Evolutionary conservation across 2,329 filamentous ascomycete genomes (phyloP), one percentile per base, ranked within the genome.

Genomic region (Ampelomyces quisqualis): DNA sequence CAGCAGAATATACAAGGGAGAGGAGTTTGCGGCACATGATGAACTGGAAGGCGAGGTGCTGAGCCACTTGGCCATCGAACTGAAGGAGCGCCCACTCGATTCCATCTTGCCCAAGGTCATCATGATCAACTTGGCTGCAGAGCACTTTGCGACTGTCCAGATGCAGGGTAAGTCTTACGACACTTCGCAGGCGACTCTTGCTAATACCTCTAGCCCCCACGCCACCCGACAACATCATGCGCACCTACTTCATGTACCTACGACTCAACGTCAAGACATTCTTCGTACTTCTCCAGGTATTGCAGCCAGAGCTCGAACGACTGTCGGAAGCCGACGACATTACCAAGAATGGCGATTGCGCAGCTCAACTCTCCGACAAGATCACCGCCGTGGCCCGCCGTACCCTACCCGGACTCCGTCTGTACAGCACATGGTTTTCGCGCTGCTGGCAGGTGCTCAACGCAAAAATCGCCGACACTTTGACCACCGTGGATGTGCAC

Each of bases 41-140:
- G 90, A 95, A 63, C 74, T 96, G 19, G 90, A 96, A 67, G 82
- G 82, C 43, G 89, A 95, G 64, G 86, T 97, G 9, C 75, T 95
- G 45, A 84, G 85, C 55, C 85, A 90, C 34, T 73, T 95, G 24
- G 79, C 83, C 33, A 79, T 86, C 52, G 81, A 88, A 20, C 73
- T 93, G 19, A 89, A 86, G 62, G 80, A 83, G 47, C 77, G 82
- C 7, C 77, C 79, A 1, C 75, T 85, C 34, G 79, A 84, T 30
- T 76, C 77, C 9, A 77, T 81, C 9, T 67, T 96, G 19, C 78
- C 87, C 48, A 93, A 90, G 63, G 85, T 96, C 68, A 80, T 88
- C 5, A 73, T 96, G 30, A 82, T 91, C 53, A 97, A 94, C 58
- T 86, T 97, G 47, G 83, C 88, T 5, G 88, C 90, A 5, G 88